Evolutionary conservation across 768 basidiomycete species (phyloP).

Genomic region (Naganishia kalamii): DNA sequence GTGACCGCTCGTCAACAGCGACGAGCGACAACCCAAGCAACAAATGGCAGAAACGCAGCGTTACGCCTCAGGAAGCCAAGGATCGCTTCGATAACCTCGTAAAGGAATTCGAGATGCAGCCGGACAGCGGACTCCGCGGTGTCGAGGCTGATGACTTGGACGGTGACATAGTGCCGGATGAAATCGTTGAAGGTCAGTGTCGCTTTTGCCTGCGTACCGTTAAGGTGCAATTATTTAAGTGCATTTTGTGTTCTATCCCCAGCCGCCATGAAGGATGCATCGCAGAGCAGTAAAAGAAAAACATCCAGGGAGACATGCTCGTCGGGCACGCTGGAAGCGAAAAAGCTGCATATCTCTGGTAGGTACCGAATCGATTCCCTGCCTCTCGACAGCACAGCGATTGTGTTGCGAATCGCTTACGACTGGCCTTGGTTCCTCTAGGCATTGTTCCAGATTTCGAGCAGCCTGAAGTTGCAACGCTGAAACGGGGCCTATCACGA

Average conservation of each 20-base stretch:
- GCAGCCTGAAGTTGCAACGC: conserved; percentile 53
- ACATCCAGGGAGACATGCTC: neutral
- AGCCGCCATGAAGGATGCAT: neutral
- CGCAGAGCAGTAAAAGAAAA: neutral
- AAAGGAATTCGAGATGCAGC: neutral
- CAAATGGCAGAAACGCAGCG: neutral
- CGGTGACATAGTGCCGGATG: neutral
- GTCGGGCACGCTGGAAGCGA: neutral
- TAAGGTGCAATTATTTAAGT: neutral
- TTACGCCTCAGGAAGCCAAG: neutral
- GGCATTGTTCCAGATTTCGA: conserved; percentile 2
- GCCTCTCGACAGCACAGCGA: no score
- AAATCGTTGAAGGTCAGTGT: neutral
- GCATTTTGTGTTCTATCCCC: neutral
- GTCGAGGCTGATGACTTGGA: neutral
- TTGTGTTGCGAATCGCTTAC: no score
- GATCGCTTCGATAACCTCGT: neutral
- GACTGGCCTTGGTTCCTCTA: neutral
- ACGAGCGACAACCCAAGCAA: neutral
- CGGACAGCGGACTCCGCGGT: neutral
- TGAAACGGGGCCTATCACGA: conserved; percentile 63
- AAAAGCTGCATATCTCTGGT: conserved; percentile 1
- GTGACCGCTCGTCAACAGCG: no score
- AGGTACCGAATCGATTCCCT: neutral
- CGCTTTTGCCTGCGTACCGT: neutral